These are phyloP conservation scores for Botrytis squamosa DNA, from an alignment of 2,329 filamentous ascomycete genomes.

Conservation along the genomic window DNA sequence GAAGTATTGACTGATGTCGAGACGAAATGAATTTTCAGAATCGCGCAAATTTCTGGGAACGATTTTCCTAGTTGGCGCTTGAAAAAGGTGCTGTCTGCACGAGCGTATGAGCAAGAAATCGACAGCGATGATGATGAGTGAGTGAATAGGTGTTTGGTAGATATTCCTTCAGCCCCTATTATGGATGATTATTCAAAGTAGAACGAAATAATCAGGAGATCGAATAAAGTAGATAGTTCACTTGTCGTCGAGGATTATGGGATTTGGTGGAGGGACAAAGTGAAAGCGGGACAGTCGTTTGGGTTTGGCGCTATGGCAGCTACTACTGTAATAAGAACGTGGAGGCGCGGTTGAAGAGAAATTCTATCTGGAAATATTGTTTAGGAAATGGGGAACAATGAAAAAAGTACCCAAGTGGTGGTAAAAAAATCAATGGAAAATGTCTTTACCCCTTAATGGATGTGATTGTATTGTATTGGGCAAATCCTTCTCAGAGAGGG, in stretches of 20 bases:
- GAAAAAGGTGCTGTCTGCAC: slow-evolving; percentile 10
- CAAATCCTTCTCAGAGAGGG: neutral
- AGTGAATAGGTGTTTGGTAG: neutral
- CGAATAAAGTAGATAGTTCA: neutral
- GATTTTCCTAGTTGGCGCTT: slow-evolving; percentile 16
- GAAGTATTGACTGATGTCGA: neutral
- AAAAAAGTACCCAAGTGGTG: neutral
- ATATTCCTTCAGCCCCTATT: neutral
- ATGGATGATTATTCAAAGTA: neutral
- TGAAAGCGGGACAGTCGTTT: slow-evolving; percentile 23
- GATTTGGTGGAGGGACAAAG: slow-evolving; percentile 22
- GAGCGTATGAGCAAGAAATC: slow-evolving; percentile 4
- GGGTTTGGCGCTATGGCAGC: slow-evolving; percentile 20
- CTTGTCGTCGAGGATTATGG: slow-evolving; percentile 18
- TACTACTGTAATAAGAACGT: slow-evolving; percentile 7
- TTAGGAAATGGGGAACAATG: slow-evolving; percentile 7
- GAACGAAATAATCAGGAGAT: slow-evolving; percentile 10
- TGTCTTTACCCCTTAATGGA: slow-evolving; percentile 8
- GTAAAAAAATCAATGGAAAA: neutral
- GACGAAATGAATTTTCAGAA: slow-evolving; percentile 6
- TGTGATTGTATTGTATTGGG: neutral
- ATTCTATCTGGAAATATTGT: slow-evolving; percentile 7
- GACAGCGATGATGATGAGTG: slow-evolving; percentile 1
- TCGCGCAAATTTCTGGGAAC: slow-evolving; percentile 19
- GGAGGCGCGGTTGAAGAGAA: slow-evolving; percentile 15